A percentile compares a stretch with the other conserved stretches of the same genome.
phyloP scores from a whole-genome alignment of 1,284 basidiomycete species.

The Trichosporon sp. region DNA sequence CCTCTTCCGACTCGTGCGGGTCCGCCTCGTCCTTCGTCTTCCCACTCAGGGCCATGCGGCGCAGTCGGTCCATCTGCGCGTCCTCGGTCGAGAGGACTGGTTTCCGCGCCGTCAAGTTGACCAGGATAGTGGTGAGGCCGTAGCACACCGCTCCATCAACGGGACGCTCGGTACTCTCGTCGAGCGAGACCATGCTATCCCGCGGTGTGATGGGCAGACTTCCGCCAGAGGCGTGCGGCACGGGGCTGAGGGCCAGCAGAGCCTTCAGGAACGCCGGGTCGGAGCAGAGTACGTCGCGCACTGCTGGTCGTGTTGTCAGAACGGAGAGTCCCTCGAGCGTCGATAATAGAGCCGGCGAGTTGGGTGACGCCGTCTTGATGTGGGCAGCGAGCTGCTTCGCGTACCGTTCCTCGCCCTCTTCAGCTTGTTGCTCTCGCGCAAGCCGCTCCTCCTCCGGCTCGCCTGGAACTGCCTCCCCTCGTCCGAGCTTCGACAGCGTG shows the following conservation, averaged over 20 bases:
- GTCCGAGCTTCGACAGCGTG: constrained; percentile 73
- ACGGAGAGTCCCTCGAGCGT: constrained; percentile 82
- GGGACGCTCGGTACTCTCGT: constrained; percentile 32
- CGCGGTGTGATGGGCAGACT: constrained; percentile 63
- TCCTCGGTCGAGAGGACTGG: constrained; percentile 75
- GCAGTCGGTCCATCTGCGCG: constrained; percentile 73
- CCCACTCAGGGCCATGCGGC: constrained; percentile 65
- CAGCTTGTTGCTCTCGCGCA: constrained; percentile 32
- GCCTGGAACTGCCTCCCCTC: constrained; percentile 62
- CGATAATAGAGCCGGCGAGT: constrained; percentile 57
- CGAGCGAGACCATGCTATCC: constrained; percentile 37
- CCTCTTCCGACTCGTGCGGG: constrained; percentile 62
- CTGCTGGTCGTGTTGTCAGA: constrained; percentile 66
- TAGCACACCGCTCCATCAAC: constrained; percentile 64
- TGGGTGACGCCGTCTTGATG: constrained; percentile 46
- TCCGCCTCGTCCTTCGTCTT: constrained; percentile 55
- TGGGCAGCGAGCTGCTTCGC: constrained; percentile 65
- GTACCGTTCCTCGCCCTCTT: constrained; percentile 59
- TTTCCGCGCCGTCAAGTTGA: constrained; percentile 71
- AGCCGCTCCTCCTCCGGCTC: constrained; percentile 50
- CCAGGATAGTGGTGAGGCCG: constrained; percentile 72
- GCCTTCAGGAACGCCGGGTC: constrained; percentile 64
- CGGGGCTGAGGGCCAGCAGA: constrained; percentile 62
- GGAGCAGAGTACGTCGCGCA: constrained; percentile 68
- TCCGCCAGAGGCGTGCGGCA: constrained; percentile 37